Conservation (phyloP, 495 filamentous ascomycete species). For the Neurospora sp. region DNA sequence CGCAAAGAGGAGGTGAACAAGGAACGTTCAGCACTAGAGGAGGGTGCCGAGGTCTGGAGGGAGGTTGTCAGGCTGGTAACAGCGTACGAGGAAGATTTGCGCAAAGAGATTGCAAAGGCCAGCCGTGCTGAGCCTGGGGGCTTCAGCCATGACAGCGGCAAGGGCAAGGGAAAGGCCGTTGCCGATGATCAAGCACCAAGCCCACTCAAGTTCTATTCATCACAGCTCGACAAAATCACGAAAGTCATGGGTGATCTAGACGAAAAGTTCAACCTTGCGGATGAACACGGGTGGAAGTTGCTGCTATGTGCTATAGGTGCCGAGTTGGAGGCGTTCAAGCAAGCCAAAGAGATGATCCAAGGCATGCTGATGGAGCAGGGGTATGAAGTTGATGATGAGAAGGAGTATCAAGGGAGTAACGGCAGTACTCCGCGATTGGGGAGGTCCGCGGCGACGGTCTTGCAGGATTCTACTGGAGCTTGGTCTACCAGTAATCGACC, state of each 20-base stretch:
- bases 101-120: constrained; percentile 38
- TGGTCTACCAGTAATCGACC: neutral
- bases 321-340: constrained; percentile 72
- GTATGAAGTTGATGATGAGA: constrained; percentile 5
- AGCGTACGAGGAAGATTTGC: constrained; percentile 57
- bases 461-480: neutral
- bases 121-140: constrained; percentile 4
- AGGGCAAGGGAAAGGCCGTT: constrained; percentile 9
- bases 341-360: constrained; percentile 54
- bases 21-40: constrained; percentile 70
- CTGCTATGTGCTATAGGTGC: constrained; percentile 82
- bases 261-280: constrained; percentile 46
- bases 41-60: constrained; percentile 75
- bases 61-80: constrained; percentile 52
- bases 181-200: constrained; percentile 27
- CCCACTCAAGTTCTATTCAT: neutral
- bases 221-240: constrained; percentile 47
- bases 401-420: constrained; percentile 2
- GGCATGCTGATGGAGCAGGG: constrained; percentile 12
- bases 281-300: constrained; percentile 70
- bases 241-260: constrained; percentile 49
- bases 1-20: constrained; percentile 50
- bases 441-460: constrained; percentile 5
- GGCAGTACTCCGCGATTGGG: constrained; percentile 9
- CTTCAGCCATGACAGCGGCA: constrained; percentile 7